phyloP scores from a whole-genome alignment of 768 basidiomycete species.

The Melanogaster broomeanus region DNA sequence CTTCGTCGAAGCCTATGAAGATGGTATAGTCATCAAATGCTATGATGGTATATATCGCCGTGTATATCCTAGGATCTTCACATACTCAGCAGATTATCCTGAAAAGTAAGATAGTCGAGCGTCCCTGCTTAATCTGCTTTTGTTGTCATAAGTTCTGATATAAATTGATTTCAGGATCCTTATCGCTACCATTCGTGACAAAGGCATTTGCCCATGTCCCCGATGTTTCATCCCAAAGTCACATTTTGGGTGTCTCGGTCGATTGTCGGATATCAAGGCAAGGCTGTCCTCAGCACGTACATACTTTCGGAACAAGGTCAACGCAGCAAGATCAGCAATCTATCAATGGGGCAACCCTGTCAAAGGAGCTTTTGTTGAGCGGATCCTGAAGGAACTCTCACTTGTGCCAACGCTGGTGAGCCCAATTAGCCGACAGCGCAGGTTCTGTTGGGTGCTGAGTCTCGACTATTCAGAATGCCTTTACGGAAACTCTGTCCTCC shows the following conservation, averaged over 20 bases:
- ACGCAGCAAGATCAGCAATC: not conserved
- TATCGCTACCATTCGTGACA: slow-evolving; percentile 24
- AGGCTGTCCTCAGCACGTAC: not conserved
- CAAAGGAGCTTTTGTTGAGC: slow-evolving; percentile 2
- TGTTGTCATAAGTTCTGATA: too few relatives aligned
- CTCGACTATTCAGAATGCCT: slow-evolving; percentile 29
- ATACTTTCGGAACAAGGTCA: slow-evolving; percentile 5
- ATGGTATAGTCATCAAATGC: slow-evolving; percentile 2
- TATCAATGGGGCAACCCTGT: slow-evolving; percentile 5
- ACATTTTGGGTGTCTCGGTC: slow-evolving; percentile 16
- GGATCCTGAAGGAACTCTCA: slow-evolving; percentile 2
- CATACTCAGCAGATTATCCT: slow-evolving; percentile 2
- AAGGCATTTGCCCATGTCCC: slow-evolving; percentile 30
- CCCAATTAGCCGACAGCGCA: not conserved
- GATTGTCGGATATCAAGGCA: slow-evolving; percentile 8
- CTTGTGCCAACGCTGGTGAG: slow-evolving; percentile 15
- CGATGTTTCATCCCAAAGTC: slow-evolving; percentile 20
- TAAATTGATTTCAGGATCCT: slow-evolving; percentile 25
- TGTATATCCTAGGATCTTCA: slow-evolving; percentile 3
- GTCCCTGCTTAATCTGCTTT: not conserved
- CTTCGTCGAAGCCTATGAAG: not conserved
- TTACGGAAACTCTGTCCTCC: too few relatives aligned
- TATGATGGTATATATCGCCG: not conserved
- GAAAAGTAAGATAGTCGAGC: slow-evolving; percentile 5
- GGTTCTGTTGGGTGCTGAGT: too few relatives aligned